A percentile compares a stretch with the other conserved stretches of the same genome.
These are phyloP conservation scores for Aureobasidium sp. DNA, from an alignment of 2,329 filamentous ascomycete genomes.

Conservation along the genomic window DNA sequence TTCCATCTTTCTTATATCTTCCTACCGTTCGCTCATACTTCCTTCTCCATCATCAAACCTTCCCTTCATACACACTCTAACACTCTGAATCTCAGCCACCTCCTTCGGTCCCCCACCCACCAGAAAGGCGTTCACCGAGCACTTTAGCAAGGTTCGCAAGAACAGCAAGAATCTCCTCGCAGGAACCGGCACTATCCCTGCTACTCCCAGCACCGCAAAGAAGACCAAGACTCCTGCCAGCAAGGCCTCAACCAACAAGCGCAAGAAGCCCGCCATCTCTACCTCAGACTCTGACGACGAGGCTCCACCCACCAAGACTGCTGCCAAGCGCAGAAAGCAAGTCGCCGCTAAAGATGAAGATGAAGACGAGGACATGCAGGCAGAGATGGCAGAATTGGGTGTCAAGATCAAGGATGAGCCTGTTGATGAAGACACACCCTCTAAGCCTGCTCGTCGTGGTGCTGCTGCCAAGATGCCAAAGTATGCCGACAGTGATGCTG, in stretches of 20 bases:
- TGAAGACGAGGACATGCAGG: constrained; percentile 41
- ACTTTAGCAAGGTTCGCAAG: constrained; percentile 14
- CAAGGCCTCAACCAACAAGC: background rate
- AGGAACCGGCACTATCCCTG: background rate
- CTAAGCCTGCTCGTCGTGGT: constrained; percentile 35
- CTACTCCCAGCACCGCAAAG: background rate
- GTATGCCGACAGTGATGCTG: constrained; percentile 26
- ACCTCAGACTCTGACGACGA: constrained; percentile 37
- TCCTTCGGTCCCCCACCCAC: constrained; percentile 11
- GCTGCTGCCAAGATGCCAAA: constrained; percentile 23
- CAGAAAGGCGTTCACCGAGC: constrained; percentile 13
- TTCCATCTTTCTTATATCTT: no score
- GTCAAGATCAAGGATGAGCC: constrained; percentile 40
- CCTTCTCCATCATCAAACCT: background rate
- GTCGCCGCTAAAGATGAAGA: constrained; percentile 23
- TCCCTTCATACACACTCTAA: background rate
- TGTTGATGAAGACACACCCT: constrained; percentile 41
- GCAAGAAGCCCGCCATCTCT: constrained; percentile 34
- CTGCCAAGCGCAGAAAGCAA: background rate
- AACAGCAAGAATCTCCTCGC: background rate
- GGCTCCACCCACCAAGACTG: constrained; percentile 14
- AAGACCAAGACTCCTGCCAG: background rate
- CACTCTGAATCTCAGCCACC: background rate
- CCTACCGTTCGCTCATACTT: no score
- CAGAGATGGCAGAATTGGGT: constrained; percentile 28